phyloP scores from a whole-genome alignment of 129 eudicot species.

The Lactuca saligna region DNA sequence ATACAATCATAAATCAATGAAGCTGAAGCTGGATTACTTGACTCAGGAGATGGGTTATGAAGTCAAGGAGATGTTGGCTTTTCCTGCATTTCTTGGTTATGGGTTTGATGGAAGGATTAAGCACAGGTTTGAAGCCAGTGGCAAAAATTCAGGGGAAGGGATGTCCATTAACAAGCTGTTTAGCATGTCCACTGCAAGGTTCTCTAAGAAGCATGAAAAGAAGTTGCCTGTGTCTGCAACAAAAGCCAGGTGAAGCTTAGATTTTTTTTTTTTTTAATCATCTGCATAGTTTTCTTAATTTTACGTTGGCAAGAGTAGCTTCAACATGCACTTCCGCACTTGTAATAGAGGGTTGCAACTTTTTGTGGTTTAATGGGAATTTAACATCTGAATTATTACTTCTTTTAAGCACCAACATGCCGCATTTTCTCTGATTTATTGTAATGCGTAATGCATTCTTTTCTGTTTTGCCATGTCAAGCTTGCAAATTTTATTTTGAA shows the following conservation, averaged over 20 bases:
- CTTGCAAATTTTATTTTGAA: no score
- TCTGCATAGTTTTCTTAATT: background rate
- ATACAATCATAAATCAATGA: conserved; percentile 73
- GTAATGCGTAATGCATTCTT: no score
- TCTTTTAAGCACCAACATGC: no score
- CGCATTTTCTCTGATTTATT: no score
- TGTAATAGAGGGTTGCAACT: no score
- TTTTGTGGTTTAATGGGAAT: no score
- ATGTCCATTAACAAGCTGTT: conserved; percentile 82
- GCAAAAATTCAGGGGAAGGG: conserved; percentile 58
- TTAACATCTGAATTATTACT: no score
- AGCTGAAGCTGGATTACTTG: conserved; percentile 76
- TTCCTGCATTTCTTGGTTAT: conserved; percentile 97
- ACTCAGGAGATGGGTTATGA: conserved; percentile 89
- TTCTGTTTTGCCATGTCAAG: no score
- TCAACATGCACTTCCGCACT: no score
- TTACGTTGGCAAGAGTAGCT: no score
- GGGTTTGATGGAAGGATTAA: conserved; percentile 85
- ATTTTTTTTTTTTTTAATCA: background rate
- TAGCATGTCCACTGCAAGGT: conserved; percentile 65
- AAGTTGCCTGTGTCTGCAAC: conserved; percentile 21
- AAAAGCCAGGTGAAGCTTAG: conserved; percentile 22
- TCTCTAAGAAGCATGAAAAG: conserved; percentile 58
- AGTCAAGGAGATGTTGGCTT: conserved; percentile 68
- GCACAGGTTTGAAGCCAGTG: conserved; percentile 73